Evolutionary conservation across 371 early-diverging fungal species (phyloP).

Genomic region (Lichtheimia corymbifera): DNA sequence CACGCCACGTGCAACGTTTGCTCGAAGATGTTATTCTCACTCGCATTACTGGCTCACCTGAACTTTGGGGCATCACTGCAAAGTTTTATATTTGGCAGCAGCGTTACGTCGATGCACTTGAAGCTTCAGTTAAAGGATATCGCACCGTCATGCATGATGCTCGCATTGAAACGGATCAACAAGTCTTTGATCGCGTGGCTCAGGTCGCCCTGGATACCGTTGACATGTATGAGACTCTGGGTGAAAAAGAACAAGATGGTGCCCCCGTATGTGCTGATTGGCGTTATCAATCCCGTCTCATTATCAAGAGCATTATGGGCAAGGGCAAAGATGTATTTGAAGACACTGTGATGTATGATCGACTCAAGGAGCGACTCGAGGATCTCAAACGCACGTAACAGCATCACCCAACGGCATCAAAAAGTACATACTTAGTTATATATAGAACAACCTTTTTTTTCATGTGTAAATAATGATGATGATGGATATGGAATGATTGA

Average conservation of each 20-base stretch:
- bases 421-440: background rate
- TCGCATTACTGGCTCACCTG: slow-evolving; percentile 74
- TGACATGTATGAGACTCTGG: slow-evolving; percentile 76
- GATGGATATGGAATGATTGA: too few species aligned
- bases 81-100: slow-evolving; percentile 74
- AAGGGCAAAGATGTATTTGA: slow-evolving; percentile 77
- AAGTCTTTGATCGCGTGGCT: slow-evolving; percentile 71
- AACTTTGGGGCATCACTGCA: slow-evolving; percentile 77
- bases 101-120: slow-evolving; percentile 68
- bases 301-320: slow-evolving; percentile 81
- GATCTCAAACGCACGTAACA: slow-evolving; percentile 46
- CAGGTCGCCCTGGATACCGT: slow-evolving; percentile 73
- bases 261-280: slow-evolving; percentile 79
- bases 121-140: slow-evolving; percentile 82
- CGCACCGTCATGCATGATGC: slow-evolving; percentile 77
- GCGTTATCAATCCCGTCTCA: slow-evolving; percentile 81
- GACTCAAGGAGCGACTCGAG: slow-evolving; percentile 59
- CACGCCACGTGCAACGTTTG: slow-evolving; percentile 51
- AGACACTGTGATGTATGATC: slow-evolving; percentile 62
- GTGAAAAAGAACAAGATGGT: slow-evolving; percentile 47
- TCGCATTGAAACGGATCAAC: slow-evolving; percentile 63
- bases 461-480: slow-evolving; percentile 7
- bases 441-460: background rate
- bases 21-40: slow-evolving; percentile 68
- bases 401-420: background rate